These are phyloP conservation scores for Chaetothyriales sp. DNA, from an alignment of 2,329 filamentous ascomycete genomes.

Conservation along the genomic window DNA sequence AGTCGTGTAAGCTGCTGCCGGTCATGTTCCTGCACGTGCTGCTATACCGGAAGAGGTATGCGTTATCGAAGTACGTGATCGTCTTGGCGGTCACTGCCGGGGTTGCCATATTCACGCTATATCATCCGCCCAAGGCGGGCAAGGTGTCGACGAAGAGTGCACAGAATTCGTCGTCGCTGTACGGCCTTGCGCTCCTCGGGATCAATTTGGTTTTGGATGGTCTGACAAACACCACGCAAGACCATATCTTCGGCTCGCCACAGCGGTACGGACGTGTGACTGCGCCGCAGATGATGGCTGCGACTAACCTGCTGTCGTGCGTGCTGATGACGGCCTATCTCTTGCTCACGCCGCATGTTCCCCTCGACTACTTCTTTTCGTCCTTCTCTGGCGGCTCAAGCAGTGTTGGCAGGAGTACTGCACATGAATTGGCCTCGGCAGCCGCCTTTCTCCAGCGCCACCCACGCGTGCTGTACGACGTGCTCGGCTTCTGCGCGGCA, in stretches of 20 bases:
- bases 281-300: conserved; percentile 99
- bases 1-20: conserved; percentile 94
- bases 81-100: conserved; percentile 81
- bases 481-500: conserved; percentile 77
- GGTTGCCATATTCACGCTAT: conserved; percentile 88
- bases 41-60: conserved; percentile 76
- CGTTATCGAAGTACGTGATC: conserved; percentile 91
- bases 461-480: conserved; percentile 71
- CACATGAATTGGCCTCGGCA: conserved; percentile 63
- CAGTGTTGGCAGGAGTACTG: conserved; percentile 35
- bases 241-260: conserved; percentile 66
- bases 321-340: conserved; percentile 65
- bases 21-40: conserved; percentile 96
- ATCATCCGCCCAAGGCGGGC: conserved; percentile 48
- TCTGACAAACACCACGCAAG: conserved; percentile 90
- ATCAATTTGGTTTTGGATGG: conserved; percentile 94
- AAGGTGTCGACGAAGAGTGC: conserved; percentile 37
- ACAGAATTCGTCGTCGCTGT: conserved; percentile 50
- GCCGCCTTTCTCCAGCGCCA: conserved; percentile 67
- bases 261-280: conserved; percentile 59
- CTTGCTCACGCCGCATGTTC: conserved; percentile 65
- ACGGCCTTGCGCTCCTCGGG: conserved; percentile 64
- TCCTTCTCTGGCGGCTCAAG: neutral
- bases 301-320: conserved; percentile 81
- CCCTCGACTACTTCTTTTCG: conserved; percentile 48